Evolutionary conservation across 805 yeast genomes (phyloP).

Genomic region (Scheffersomyces amazonensis): DNA sequence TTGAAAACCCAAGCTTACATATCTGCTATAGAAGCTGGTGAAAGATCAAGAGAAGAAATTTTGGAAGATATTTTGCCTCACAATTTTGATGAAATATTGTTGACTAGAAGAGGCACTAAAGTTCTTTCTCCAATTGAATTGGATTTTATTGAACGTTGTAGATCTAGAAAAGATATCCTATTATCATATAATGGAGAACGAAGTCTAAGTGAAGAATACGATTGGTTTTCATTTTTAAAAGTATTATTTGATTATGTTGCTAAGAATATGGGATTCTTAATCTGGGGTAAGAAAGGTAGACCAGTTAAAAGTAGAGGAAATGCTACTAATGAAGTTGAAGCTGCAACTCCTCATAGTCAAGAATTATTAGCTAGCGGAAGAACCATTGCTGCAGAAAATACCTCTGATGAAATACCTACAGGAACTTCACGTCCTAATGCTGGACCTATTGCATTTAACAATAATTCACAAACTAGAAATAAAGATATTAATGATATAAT

Average conservation of each 20-base stretch:
- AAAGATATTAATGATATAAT: slow-evolving; percentile 26
- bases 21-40: slow-evolving; percentile 71
- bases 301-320: not conserved
- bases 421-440: not conserved
- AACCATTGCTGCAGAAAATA: slow-evolving; percentile 2
- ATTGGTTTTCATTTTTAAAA: slow-evolving; percentile 80
- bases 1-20: slow-evolving; percentile 94
- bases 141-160: slow-evolving; percentile 76
- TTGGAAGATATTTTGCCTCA: slow-evolving; percentile 75
- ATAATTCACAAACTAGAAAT: slow-evolving; percentile 4
- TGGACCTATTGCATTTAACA: not conserved
- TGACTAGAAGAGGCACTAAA: slow-evolving; percentile 29
- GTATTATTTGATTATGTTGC: slow-evolving; percentile 76
- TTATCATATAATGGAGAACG: slow-evolving; percentile 44
- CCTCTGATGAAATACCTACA: slow-evolving; percentile 1
- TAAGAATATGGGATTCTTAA: slow-evolving; percentile 66
- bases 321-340: slow-evolving; percentile 3
- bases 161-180: slow-evolving; percentile 63
- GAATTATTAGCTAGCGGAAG: slow-evolving; percentile 12
- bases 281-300: slow-evolving; percentile 61
- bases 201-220: slow-evolving; percentile 67
- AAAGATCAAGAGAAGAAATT: slow-evolving; percentile 61
- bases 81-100: slow-evolving; percentile 49
- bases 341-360: slow-evolving; percentile 16
- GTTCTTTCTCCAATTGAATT: slow-evolving; percentile 69